phyloP scores from a whole-genome alignment of 1,284 basidiomycete genomes.

The Schizophyllum amplum region DNA sequence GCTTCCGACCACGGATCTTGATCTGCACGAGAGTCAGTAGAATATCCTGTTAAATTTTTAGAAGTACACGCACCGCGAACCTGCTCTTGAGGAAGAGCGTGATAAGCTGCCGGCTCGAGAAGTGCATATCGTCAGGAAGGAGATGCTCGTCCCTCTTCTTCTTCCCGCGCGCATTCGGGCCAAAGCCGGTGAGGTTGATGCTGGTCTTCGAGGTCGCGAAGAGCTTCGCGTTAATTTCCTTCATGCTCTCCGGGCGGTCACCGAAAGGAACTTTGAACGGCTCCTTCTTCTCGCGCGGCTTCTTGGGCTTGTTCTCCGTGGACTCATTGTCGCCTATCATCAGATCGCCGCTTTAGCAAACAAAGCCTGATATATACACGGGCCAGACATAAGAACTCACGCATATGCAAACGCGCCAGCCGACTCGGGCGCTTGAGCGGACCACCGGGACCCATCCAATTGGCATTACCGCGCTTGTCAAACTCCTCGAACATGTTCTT shows the following conservation, averaged over 20 bases:
- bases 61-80: conserved; percentile 59
- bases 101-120: conserved; percentile 83
- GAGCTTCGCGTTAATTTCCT: conserved; percentile 70
- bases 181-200: conserved; percentile 42
- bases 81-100: conserved; percentile 94
- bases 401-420: conserved; percentile 25
- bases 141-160: conserved; percentile 73
- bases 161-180: conserved; percentile 22
- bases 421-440: too few species aligned
- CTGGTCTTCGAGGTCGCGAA: conserved; percentile 68
- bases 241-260: conserved; percentile 54
- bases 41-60: too few species aligned
- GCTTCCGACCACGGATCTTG: conserved; percentile 70
- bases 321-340: conserved; percentile 39
- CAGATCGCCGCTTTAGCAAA: neutral
- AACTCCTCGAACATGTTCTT: conserved; percentile 19
- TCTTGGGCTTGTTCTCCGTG: conserved; percentile 35
- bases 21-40: conserved; percentile 37
- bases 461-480: neutral
- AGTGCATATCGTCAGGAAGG: conserved; percentile 97
- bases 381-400: conserved; percentile 46
- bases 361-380: too few species aligned
- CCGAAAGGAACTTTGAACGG: conserved; percentile 85
- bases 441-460: too few species aligned
- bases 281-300: conserved; percentile 73